A percentile compares a stretch with the other conserved stretches of the same genome.
These are phyloP conservation scores for Schizonepeta tenuifolia DNA, from an alignment of 257 asterid genomes.

Conservation along the genomic window DNA sequence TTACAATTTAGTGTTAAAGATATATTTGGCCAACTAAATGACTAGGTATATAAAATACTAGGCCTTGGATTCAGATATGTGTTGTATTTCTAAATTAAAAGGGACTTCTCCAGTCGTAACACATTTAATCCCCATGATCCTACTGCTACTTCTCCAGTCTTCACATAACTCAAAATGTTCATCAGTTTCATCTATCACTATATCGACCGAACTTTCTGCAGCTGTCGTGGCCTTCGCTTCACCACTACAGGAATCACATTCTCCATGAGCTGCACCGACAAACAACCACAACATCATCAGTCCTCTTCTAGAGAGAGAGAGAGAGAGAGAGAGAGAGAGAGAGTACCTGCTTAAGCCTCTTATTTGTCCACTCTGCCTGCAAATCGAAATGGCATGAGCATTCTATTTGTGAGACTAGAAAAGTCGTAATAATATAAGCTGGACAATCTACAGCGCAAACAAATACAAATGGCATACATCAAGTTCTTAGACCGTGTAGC, in stretches of 20 bases:
- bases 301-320: neutral
- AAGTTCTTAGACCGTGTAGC: conserved; percentile 6
- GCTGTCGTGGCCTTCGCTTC: conserved; percentile 62
- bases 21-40: neutral
- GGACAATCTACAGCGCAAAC: neutral
- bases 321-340: neutral
- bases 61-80: neutral
- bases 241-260: conserved; percentile 79
- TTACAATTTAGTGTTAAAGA: neutral
- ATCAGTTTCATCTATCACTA: conserved; percentile 39
- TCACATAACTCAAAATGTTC: conserved; percentile 12
- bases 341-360: conserved; percentile 72
- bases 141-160: neutral
- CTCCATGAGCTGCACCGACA: conserved; percentile 68
- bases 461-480: conserved; percentile 12
- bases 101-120: neutral
- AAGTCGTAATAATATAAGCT: conserved; percentile 17
- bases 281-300: conserved; percentile 3
- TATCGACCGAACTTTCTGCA: conserved; percentile 62
- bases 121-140: conserved; percentile 22
- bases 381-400: conserved; percentile 35
- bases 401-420: conserved; percentile 33
- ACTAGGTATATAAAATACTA: neutral
- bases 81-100: conserved; percentile 11
- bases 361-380: conserved; percentile 74